Conservation (phyloP, 331 rosid genomes). For the Quercus tomentella region DNA sequence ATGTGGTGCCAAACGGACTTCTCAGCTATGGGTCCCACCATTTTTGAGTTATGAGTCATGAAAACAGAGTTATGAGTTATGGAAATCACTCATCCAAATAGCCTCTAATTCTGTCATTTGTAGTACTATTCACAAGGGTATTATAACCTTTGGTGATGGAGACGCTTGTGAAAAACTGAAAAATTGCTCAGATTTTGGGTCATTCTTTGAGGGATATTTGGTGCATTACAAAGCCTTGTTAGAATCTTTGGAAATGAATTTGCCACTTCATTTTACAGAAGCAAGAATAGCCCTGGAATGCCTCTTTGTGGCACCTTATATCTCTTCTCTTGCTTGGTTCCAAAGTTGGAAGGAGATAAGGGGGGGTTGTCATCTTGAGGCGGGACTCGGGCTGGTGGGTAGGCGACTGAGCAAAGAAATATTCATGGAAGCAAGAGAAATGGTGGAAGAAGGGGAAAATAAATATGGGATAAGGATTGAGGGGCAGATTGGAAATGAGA, state of each 20-base stretch:
- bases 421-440: slow-evolving; percentile 40
- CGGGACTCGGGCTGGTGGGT: slow-evolving; percentile 24
- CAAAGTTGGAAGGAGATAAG: slow-evolving; percentile 41
- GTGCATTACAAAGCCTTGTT: slow-evolving; percentile 49
- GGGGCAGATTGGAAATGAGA: slow-evolving; percentile 38
- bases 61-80: no score
- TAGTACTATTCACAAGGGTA: slow-evolving; percentile 21
- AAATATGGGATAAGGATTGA: slow-evolving; percentile 34
- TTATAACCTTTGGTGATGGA: slow-evolving; percentile 52
- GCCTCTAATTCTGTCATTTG: background rate
- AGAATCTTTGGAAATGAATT: slow-evolving; percentile 39
- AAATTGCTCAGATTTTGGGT: slow-evolving; percentile 28
- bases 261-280: slow-evolving; percentile 33
- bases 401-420: slow-evolving; percentile 32
- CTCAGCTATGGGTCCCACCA: no score
- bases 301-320: slow-evolving; percentile 44
- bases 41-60: no score
- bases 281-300: slow-evolving; percentile 47
- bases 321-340: slow-evolving; percentile 42
- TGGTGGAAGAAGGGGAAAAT: slow-evolving; percentile 33
- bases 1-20: no score
- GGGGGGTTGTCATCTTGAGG: background rate
- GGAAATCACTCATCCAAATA: no score
- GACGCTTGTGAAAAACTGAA: slow-evolving; percentile 34
- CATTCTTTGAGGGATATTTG: slow-evolving; percentile 45